Base-by-base conservation (phyloP, 1,284 basidiomycete species). In the Phellopilus nigrolimitatus region DNA sequence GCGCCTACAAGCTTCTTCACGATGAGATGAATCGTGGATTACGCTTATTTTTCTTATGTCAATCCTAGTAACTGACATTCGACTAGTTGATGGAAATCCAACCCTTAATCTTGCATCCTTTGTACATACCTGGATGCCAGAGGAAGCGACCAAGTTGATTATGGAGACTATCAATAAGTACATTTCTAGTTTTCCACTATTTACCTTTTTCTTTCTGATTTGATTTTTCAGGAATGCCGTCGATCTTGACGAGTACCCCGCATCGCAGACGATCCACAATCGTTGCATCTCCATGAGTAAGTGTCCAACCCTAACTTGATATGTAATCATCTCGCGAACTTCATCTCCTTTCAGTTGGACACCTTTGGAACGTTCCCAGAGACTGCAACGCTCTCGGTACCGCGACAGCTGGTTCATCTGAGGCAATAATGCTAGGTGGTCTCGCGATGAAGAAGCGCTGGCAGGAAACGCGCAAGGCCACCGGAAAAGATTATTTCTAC, bases 361-460 rank as follows among this genome's bases (percentile, higher is more conserved):
- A 84, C 60, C 72, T 90, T 13, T 90, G 86, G 87, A 78, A 87
- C 60, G 84, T 79, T 1, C 80, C 79, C 3, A 74, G 78, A 50
- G 71, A 68, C 8, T 64, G 66, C 31, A 75, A 78, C 44, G 79
- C 75, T 0, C 72, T 84, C 40, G 83, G 83, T 17, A 86, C 84
- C 0, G 82, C 85, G 1, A 88, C 84, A 8, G 84, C 84, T 8
- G 87, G 87, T 8, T 84, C 82, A 1, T 84, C 71, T 12, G 84
- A 88, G 64, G 84, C 84, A 2, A 86, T 89, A 67, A 82, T 85
- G 79, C 78, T 88, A 12, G 84, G 80, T 12, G 85, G 84, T 34
- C 69, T 89, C 2, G 82, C 86, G 1, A 74, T 88, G 68, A 89
- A 89, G 69, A 80, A 80, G 63, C 71, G 74, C 37, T 89, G 86